phyloP scores from a whole-genome alignment of 2,329 filamentous ascomycete species.

The Nemania diffusa region DNA sequence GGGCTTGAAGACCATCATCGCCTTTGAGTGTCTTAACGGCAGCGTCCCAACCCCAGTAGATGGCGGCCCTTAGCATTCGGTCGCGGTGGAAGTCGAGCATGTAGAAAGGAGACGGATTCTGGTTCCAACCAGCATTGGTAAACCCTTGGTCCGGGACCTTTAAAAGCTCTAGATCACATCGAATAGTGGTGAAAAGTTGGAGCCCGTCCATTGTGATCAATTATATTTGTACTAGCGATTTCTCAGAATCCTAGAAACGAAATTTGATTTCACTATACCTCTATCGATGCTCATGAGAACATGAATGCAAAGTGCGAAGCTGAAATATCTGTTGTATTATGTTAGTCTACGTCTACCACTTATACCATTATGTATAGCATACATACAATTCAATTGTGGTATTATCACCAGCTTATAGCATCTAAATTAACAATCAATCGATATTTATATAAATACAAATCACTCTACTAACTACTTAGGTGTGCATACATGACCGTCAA shows the following conservation, averaged over 20 bases:
- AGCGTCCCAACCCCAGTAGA: conserved; percentile 64
- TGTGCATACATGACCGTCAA: neutral
- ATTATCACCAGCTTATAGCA: neutral
- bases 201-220: conserved; percentile 55
- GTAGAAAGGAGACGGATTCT: conserved; percentile 73
- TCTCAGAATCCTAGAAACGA: neutral
- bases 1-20: conserved; percentile 55
- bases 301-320: too few relatives aligned
- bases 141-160: conserved; percentile 53
- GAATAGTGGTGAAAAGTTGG: conserved; percentile 75
- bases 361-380: too few relatives aligned
- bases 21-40: conserved; percentile 60
- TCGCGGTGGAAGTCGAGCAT: conserved; percentile 83
- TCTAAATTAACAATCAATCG: neutral
- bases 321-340: too few relatives aligned
- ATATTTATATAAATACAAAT: neutral
- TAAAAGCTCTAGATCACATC: conserved; percentile 72
- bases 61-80: conserved; percentile 74
- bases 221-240: conserved; percentile 41
- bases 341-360: too few relatives aligned
- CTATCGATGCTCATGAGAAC: too few relatives aligned
- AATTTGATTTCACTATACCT: neutral
- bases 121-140: conserved; percentile 63
- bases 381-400: neutral
- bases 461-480: neutral